Evolutionary conservation across 305 asterid species (phyloP), one percentile per base, ranked within the genome.

Genomic region (Salvia sclarea): DNA sequence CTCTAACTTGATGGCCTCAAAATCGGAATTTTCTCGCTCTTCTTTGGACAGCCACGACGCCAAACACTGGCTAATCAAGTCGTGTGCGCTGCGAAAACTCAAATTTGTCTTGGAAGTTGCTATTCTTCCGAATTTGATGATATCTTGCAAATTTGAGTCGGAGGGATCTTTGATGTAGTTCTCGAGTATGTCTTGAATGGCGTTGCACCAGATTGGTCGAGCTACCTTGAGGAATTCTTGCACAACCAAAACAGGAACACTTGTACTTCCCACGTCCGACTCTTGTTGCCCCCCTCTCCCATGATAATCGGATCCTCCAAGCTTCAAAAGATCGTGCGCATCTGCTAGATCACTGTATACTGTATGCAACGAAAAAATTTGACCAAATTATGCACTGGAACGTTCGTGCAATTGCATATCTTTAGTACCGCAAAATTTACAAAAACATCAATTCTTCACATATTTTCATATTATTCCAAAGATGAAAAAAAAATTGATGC

Each of bases 231-330:
- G 96, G 79, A 91, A 91, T 50, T 91, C 96, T 3, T 87, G 86
- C 63, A 90, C 91, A 0, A 75, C 77, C 33, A 73, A 65, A 70
- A 89, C 72, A 0, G 98, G 96, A 52, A 94, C 76, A 64, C 75
- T 83, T 25, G 88, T 79, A 13, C 95, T 91, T 38, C 98, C 98
- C 28, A 94, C 57, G 61, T 94, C 98, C 2, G 97, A 88, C 79
- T 91, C 97, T 1, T 87, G 86, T 62, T 84, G 88, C 1, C 97
- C 97, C 4, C 92, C 94, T 76, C 84, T 84, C 50, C 91, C 98
- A 54, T 94, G 98, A 66, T 78, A 94, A 79, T 94, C 98, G 5
- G 98, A 94, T 57, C 98, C 98, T 66, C 98, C 98, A 25, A 94
- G 86, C 80, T 88, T 94, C 79, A 91, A 64, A 40, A 94, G 96